These are phyloP conservation scores for Ceratobasidium sp. DNA, from an alignment of 1,284 basidiomycete genomes.

Conservation along the genomic window DNA sequence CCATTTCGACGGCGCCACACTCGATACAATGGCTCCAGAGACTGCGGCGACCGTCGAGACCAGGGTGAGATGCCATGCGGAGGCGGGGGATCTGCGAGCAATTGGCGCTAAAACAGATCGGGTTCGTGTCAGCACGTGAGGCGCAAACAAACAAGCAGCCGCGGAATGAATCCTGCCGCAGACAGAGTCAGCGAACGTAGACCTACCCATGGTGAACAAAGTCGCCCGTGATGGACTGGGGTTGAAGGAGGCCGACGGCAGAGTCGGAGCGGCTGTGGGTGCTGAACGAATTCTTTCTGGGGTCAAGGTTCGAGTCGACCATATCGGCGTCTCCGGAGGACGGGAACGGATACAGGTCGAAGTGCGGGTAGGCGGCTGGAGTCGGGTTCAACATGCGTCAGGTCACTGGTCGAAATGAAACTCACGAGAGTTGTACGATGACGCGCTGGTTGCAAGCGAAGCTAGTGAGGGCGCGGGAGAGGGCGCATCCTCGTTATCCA, in stretches of 20 bases:
- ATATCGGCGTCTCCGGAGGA: constrained; percentile 58
- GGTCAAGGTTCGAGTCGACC: constrained; percentile 55
- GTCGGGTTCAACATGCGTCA: constrained; percentile 43
- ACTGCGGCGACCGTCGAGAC: constrained; percentile 65
- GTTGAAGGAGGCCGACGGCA: constrained; percentile 68
- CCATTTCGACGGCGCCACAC: constrained; percentile 85
- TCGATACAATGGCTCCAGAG: constrained; percentile 88
- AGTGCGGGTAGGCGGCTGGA: constrained; percentile 61
- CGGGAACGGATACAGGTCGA: constrained; percentile 64
- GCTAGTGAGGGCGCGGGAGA: constrained; percentile 28
- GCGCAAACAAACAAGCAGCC: not conserved
- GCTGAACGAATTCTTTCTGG: constrained; percentile 46
- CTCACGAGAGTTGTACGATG: constrained; percentile 29
- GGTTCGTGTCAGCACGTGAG: not conserved
- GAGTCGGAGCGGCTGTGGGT: constrained; percentile 46
- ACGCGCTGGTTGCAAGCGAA: constrained; percentile 23
- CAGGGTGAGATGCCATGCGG: constrained; percentile 67
- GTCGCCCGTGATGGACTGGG: constrained; percentile 52
- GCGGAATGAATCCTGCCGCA: constrained; percentile 33
- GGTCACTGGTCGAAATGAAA: not conserved
- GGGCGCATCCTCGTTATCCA: constrained; percentile 29
- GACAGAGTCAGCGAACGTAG: constrained; percentile 21
- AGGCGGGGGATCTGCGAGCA: constrained; percentile 81
- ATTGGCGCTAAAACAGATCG: constrained; percentile 54
- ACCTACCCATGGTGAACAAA: constrained; percentile 77